phyloP scores from a whole-genome alignment of 306 rosid genomes.

The Delonix regia region DNA sequence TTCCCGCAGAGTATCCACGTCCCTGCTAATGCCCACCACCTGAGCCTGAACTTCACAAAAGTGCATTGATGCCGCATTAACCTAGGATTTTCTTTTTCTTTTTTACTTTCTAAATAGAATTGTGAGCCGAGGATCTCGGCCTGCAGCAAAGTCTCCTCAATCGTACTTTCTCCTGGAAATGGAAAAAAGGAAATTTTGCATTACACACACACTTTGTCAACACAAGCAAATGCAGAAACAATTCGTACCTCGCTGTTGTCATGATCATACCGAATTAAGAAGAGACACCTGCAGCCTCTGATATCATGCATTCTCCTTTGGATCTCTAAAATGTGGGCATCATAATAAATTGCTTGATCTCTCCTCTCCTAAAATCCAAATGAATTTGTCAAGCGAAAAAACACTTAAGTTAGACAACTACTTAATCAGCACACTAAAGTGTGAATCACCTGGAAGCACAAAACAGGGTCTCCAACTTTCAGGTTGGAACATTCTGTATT shows the following conservation, averaged over 20 bases:
- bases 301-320: constrained; percentile 90
- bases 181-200: neutral
- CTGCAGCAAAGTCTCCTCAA: constrained; percentile 83
- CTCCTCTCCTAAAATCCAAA: constrained; percentile 68
- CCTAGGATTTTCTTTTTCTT: neutral
- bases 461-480: constrained; percentile 74
- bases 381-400: constrained; percentile 31
- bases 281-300: constrained; percentile 93
- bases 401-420: neutral
- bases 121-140: constrained; percentile 34
- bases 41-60: constrained; percentile 5
- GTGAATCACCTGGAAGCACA: constrained; percentile 84
- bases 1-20: neutral
- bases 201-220: neutral
- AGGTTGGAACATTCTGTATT: constrained; percentile 70
- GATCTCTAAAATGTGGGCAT: constrained; percentile 77
- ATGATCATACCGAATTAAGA: constrained; percentile 74
- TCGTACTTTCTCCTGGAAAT: constrained; percentile 73
- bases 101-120: neutral
- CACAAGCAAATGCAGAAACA: constrained; percentile 7
- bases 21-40: neutral
- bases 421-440: constrained; percentile 9
- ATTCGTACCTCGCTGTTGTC: constrained; percentile 73
- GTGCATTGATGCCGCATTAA: neutral
- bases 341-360: constrained; percentile 84